A percentile compares a stretch with the other conserved stretches of the same genome.
phyloP scores from a whole-genome alignment of 129 eudicot genomes.

The Glebionis coronaria region DNA sequence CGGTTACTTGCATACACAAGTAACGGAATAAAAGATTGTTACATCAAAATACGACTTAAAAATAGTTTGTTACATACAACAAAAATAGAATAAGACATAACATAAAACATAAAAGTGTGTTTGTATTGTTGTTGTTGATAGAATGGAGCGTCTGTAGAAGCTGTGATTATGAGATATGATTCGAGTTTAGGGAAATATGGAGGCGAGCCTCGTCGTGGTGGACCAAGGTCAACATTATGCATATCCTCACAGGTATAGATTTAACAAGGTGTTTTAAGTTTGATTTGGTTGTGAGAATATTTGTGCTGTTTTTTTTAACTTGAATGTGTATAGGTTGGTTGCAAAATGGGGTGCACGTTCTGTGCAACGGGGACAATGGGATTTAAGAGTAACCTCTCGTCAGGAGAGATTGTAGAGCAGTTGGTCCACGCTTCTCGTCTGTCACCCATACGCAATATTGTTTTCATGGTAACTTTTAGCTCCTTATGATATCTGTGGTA shows the following conservation, averaged over 20 bases:
- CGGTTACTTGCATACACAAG: too few species aligned
- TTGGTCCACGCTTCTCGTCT: slow-evolving; percentile 85
- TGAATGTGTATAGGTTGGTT: slow-evolving; percentile 62
- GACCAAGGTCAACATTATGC: slow-evolving; percentile 84
- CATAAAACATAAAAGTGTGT: not conserved
- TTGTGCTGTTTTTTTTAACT: not conserved
- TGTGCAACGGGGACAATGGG: slow-evolving; percentile 99
- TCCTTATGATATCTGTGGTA: slow-evolving; percentile 8
- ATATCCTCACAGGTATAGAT: slow-evolving; percentile 83
- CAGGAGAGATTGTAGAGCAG: slow-evolving; percentile 96
- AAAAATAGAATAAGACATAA: too few species aligned
- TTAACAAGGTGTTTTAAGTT: not conserved
- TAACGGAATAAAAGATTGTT: too few species aligned
- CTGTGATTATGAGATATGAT: slow-evolving; percentile 96
- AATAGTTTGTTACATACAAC: too few species aligned
- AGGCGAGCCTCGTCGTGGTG: slow-evolving; percentile 93
- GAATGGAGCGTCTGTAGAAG: slow-evolving; percentile 93
- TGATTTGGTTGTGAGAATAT: not conserved
- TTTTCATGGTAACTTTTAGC: slow-evolving; percentile 74
- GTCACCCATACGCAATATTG: slow-evolving; percentile 82
- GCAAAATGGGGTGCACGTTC: slow-evolving; percentile 98
- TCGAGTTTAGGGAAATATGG: slow-evolving; percentile 72
- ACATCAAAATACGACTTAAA: too few species aligned
- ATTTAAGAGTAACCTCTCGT: slow-evolving; percentile 77
- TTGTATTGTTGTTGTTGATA: slow-evolving; percentile 18